Evolutionary conservation across 2,329 filamentous ascomycete species (phyloP).

Genomic region (Aspergillus sp.): DNA sequence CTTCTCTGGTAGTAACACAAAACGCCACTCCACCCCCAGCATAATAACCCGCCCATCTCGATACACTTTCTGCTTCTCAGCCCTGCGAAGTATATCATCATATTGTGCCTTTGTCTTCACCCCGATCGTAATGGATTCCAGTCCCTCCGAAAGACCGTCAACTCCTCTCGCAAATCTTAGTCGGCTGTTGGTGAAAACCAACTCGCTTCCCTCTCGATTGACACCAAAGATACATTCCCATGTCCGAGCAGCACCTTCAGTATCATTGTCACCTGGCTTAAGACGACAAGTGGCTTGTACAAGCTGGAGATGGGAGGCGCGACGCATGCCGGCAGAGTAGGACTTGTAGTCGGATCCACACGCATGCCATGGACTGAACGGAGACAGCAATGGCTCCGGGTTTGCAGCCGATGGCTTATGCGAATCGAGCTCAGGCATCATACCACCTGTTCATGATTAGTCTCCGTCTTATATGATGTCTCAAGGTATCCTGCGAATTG

Average conservation of each 20-base stretch:
- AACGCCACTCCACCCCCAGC: slow-evolving; percentile 1
- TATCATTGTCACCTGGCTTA: neutral
- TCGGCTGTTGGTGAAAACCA: neutral
- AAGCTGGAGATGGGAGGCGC: neutral
- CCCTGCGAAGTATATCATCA: neutral
- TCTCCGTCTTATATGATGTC: slow-evolving; percentile 13
- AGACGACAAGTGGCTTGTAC: neutral
- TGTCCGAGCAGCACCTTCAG: neutral
- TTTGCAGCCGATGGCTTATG: slow-evolving; percentile 33
- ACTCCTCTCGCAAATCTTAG: neutral
- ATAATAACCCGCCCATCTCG: neutral
- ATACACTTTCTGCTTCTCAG: neutral
- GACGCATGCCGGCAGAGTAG: slow-evolving; percentile 40
- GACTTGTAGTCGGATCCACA: slow-evolving; percentile 36
- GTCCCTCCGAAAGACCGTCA: neutral
- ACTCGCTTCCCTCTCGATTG: neutral
- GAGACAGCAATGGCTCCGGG: slow-evolving; percentile 35
- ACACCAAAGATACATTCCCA: slow-evolving; percentile 44
- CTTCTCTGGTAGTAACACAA: neutral
- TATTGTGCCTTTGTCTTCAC: neutral
- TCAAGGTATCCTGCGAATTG: neutral
- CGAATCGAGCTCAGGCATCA: slow-evolving; percentile 47
- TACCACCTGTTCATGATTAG: slow-evolving; percentile 30
- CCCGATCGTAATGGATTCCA: neutral
- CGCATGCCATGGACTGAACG: slow-evolving; percentile 47